Evolutionary conservation across 371 early-diverging fungal genomes (phyloP), one percentile per base, ranked within the genome.

Genomic region (Zychaea mexicana): DNA sequence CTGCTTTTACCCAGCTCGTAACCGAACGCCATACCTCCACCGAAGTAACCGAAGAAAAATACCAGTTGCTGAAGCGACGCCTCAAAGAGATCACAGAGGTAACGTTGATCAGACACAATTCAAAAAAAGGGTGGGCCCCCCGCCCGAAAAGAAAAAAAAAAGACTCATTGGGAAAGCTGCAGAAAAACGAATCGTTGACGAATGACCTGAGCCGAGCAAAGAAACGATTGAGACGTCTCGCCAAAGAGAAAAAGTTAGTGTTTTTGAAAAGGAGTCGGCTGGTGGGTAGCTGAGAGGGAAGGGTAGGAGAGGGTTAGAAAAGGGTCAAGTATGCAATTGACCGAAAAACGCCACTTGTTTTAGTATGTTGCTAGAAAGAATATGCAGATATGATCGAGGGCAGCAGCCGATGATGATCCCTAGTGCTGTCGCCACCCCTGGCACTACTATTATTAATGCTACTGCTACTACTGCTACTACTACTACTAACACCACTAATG

Each of bases 221-320:
- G 28, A 72, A 78, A 55, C 77, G 82, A 19, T 68, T 84, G 31
- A 53, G 73, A 33, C 74, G 75, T 31, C 65, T 88, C 12, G 76
- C 81, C n/a, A 74, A 77, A 28, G 86, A 88, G 60, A 84, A 85
- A 71, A 76, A 69, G 88, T 85, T 75, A 31, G 52, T 22, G n/a
- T 17, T 17, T 12, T 17, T 17, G n/a, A 42, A 49, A 22, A n/a
- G 10, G 49, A 49, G 3, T 49, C 1, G n/a, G 19, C 12, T 21
- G 52, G 5, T 24, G 19, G 22, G 22, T 24, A 27, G n/a, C 8
- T 9, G 19, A 22, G 19, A 15, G 13, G 22, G 22, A 52, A 28
- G 5, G 52, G 52, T 4, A 6, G 52, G 1, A 52, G n/a, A 10
- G 28, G 5, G 10, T 52, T 38, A 19, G 12, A 47, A 9, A 45